Evolutionary conservation across 176 grass and related monocot genomes (phyloP).

Genomic region (Canna indica): DNA sequence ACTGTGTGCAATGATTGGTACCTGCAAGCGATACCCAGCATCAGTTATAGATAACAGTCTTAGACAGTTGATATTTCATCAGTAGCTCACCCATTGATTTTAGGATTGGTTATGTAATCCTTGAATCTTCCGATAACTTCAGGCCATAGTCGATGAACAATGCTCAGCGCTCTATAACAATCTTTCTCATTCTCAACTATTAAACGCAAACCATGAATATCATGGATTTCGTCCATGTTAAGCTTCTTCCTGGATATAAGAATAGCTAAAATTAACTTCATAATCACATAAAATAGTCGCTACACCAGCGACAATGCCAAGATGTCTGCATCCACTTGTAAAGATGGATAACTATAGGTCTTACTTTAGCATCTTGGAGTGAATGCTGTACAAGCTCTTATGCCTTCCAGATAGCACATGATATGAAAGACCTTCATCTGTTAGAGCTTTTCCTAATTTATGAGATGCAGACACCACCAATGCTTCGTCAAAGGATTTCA

Average conservation of each 20-base stretch:
- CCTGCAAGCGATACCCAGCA: not conserved
- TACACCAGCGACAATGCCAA: not conserved
- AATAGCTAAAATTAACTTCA: not conserved
- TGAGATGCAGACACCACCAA: conserved; percentile 8
- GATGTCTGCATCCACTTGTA: not conserved
- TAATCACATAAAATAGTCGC: not conserved
- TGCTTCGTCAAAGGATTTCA: conserved; percentile 17
- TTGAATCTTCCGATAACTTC: conserved; percentile 43
- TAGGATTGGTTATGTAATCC: conserved; percentile 48
- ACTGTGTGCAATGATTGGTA: conserved; percentile 57
- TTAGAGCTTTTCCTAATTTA: conserved; percentile 16
- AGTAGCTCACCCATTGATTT: conserved; percentile 38
- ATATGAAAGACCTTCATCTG: conserved; percentile 11
- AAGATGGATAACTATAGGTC: not conserved
- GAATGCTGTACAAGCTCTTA: conserved; percentile 43
- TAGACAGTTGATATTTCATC: not conserved
- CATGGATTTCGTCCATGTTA: conserved; percentile 34
- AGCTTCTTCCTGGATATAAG: conserved; percentile 16
- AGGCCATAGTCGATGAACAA: conserved; percentile 44
- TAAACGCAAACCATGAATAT: conserved; percentile 45
- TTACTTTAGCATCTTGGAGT: conserved; percentile 43
- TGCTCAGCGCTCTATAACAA: conserved; percentile 39
- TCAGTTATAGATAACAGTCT: not conserved
- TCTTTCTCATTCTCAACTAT: conserved; percentile 39
- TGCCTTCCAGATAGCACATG: conserved; percentile 30